Percentiles rank a stretch among this genome's conserved stretches.
Conservation (phyloP, 192 early-diverging fungal genomes). For the Lunasporangiospora selenospora region DNA sequence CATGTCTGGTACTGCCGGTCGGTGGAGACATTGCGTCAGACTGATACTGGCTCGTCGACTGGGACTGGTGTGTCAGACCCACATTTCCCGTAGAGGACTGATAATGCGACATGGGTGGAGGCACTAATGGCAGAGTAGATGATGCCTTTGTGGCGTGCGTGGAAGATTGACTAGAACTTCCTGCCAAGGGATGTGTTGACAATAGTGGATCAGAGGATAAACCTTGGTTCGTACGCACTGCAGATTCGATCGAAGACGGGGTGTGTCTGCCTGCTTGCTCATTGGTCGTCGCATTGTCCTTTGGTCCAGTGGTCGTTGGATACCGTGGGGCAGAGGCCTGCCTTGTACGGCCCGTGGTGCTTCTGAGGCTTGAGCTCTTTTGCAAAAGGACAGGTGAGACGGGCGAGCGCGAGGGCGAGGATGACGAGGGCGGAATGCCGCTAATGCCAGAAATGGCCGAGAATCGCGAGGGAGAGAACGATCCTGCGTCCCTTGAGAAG, state of each 20-base stretch:
- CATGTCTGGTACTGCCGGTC: not conserved
- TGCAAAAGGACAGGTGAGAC: conserved; percentile 7
- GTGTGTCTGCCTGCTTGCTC: not conserved
- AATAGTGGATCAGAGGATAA: too few species aligned
- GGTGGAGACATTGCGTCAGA: conserved; percentile 11
- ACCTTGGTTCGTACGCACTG: too few species aligned
- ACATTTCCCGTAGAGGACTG: not conserved
- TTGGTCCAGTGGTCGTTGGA: not conserved
- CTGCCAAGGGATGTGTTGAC: too few species aligned
- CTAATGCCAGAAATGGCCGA: not conserved
- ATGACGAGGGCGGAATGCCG: conserved; percentile 3
- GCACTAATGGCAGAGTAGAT: not conserved
- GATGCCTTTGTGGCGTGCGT: too few species aligned
- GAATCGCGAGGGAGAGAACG: conserved; percentile 3
- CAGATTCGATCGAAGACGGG: not conserved
- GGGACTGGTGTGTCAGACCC: not conserved
- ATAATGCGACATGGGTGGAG: not conserved
- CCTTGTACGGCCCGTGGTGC: not conserved
- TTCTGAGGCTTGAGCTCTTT: conserved; percentile 5
- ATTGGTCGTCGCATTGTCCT: too few species aligned
- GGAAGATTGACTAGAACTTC: too few species aligned
- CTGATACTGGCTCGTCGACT: not conserved
- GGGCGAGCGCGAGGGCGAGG: conserved; percentile 3
- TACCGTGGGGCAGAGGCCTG: not conserved
- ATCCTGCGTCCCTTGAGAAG: not conserved